Evolutionary conservation across 371 early-diverging fungal genomes (phyloP), one percentile per base, ranked within the genome.

Genomic region (Apophysomyces sp.): DNA sequence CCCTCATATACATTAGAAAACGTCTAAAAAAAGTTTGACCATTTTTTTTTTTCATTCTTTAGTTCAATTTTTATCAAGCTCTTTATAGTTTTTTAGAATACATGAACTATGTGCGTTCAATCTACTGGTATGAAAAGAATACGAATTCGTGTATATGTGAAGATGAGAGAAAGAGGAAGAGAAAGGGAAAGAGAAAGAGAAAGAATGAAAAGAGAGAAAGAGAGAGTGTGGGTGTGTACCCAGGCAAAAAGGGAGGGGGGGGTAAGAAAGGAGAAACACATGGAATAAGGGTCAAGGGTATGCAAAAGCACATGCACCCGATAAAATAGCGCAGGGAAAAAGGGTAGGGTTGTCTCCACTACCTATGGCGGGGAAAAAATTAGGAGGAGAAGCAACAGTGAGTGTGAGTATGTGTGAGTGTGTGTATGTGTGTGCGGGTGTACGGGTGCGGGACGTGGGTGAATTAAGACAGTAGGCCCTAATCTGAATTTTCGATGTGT

Each of bases 291-390:
- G 49, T 21, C 21, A 44, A 44, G 49, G 18, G 49, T 44, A 44
- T 44, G 49, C 49, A 44, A 26, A 44, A 44, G 49, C 49, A 44
- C 49, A 44, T 44, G 49, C 49, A 44, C 49, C 49, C 49, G 24
- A 21, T 44, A 44, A 21, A 44, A 21, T 44, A 44, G 49, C 21
- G 49, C 49, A 44, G 49, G 49, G 49, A 44, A 44, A 26, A 13
- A 34, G 49, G 49, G 4, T 21, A 44, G 21, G 49, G 49, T 44
- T 16, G 24, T 21, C 49, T 44, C 21, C 49, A 44, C 49, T 44
- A 44, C 21, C 49, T 44, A 44, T 21, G 16, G 49, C 49, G 24
- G 49, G 11, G 24, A 44, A 16, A 44, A 37, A 37, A 37, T 11
- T 37, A 37, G 37, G 37, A n/a, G 37, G 21, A 44, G 49, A 9